Conservation (phyloP, 495 filamentous ascomycete genomes). For the Xylaria cubensis region DNA sequence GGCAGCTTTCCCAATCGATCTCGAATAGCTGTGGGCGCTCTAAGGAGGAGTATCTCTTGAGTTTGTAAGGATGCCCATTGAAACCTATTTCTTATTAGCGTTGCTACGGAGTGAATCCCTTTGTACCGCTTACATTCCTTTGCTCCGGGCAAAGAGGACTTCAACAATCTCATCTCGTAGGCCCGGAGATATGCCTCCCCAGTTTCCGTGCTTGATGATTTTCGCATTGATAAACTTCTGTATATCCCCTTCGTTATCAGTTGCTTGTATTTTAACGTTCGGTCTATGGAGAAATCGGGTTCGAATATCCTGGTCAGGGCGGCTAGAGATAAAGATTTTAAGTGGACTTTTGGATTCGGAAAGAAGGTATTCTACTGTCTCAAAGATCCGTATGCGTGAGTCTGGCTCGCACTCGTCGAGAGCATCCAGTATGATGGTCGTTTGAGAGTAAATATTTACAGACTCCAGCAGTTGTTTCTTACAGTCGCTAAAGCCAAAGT, state of each 20-base stretch:
- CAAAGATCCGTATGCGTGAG: neutral
- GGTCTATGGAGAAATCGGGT: constrained; percentile 32
- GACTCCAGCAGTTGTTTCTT: constrained; percentile 13
- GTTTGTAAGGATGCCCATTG: constrained; percentile 13
- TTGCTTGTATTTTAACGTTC: constrained; percentile 47
- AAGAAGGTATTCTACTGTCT: constrained; percentile 5
- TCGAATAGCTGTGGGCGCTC: neutral
- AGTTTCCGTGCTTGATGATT: constrained; percentile 20
- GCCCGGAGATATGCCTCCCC: neutral
- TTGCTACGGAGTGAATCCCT: neutral
- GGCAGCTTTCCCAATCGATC: constrained; percentile 3
- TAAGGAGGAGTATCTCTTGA: neutral
- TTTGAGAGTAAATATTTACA: neutral
- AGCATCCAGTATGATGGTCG: constrained; percentile 8
- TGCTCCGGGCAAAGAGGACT: neutral
- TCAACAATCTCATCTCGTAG: neutral
- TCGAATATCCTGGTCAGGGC: constrained; percentile 47
- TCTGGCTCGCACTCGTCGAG: constrained; percentile 6
- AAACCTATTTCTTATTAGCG: constrained; percentile 12
- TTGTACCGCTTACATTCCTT: constrained; percentile 5
- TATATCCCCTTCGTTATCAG: constrained; percentile 40
- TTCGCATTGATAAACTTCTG: constrained; percentile 33
- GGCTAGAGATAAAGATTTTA: constrained; percentile 56
- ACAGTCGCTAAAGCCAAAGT: neutral
- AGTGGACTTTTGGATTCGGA: constrained; percentile 32